These are phyloP conservation scores for Serendipita indica DNA, from an alignment of 768 basidiomycete species.

Conservation along the genomic window DNA sequence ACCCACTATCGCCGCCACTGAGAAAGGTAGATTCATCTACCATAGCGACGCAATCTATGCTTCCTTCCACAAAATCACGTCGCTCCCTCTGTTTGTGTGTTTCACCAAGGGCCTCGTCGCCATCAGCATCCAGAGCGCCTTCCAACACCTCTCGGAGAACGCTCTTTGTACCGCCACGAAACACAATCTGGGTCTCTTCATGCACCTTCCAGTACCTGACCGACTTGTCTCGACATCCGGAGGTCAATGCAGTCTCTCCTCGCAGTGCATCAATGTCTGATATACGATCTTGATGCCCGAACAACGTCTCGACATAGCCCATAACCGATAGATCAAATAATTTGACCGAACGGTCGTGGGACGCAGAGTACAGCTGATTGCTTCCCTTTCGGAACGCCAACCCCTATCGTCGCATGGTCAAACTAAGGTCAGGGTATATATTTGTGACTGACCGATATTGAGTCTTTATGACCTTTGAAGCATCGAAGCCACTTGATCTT, in stretches of 20 bases:
- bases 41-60: constrained; percentile 85
- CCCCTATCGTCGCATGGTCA: constrained; percentile 27
- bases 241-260: constrained; percentile 70
- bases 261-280: constrained; percentile 65
- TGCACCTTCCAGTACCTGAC: constrained; percentile 91
- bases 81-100: constrained; percentile 26
- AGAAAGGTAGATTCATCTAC: constrained; percentile 87
- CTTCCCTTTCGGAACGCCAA: constrained; percentile 67
- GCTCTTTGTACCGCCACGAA: constrained; percentile 76
- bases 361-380: constrained; percentile 57
- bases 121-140: constrained; percentile 51
- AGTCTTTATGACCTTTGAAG: constrained; percentile 64
- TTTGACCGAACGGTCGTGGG: constrained; percentile 80
- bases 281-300: constrained; percentile 89
- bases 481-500: constrained; percentile 62
- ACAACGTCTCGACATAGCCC: constrained; percentile 91
- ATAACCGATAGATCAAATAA: constrained; percentile 70
- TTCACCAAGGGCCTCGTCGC: constrained; percentile 28
- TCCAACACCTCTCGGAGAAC: constrained; percentile 67
- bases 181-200: constrained; percentile 90
- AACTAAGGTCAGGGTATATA: neutral
- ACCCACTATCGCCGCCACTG: constrained; percentile 95
- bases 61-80: constrained; percentile 66
- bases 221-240: constrained; percentile 83
- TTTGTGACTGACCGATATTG: constrained; percentile 40